Percentiles rank a stretch among this genome's conserved stretches.
Evolutionary conservation across 331 rosid genomes (phyloP).

Genomic region (Stylosanthes scabra): DNA sequence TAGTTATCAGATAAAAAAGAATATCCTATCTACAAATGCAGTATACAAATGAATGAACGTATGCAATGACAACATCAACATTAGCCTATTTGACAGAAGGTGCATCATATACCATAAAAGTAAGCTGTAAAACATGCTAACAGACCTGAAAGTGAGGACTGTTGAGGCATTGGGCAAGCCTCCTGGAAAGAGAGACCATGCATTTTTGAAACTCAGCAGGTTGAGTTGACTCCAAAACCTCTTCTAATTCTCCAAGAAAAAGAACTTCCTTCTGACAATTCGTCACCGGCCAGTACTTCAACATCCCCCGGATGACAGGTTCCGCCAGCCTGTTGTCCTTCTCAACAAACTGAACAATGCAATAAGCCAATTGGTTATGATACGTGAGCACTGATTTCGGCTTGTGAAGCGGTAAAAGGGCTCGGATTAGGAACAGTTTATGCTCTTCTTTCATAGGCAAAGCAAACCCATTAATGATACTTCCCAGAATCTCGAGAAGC

Average conservation of each 20-base stretch:
- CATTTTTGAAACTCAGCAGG: conserved; percentile 53
- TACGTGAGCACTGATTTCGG: conserved; percentile 53
- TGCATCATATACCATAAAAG: neutral
- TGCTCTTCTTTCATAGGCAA: conserved; percentile 84
- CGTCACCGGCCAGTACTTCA: conserved; percentile 75
- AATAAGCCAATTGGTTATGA: conserved; percentile 67
- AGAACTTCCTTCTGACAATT: conserved; percentile 79
- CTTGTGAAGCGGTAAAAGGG: conserved; percentile 72
- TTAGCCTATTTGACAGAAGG: neutral
- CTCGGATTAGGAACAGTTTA: conserved; percentile 57
- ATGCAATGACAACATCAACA: neutral
- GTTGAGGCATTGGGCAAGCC: conserved; percentile 68
- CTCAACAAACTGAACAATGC: conserved; percentile 70
- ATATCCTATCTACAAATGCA: conserved; percentile 7
- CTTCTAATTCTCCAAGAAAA: conserved; percentile 71
- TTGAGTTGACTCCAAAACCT: conserved; percentile 62
- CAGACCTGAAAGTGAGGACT: conserved; percentile 79
- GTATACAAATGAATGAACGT: neutral
- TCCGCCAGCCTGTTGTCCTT: conserved; percentile 70
- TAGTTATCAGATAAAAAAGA: conserved; percentile 13
- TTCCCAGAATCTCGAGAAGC: conserved; percentile 68
- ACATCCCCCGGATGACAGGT: conserved; percentile 60
- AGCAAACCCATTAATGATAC: conserved; percentile 71
- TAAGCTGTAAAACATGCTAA: neutral
- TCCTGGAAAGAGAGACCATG: conserved; percentile 60